These are phyloP conservation scores for Sorghum bicolor DNA, from an alignment of 176 grass and related monocot species.

Conservation along the genomic window DNA sequence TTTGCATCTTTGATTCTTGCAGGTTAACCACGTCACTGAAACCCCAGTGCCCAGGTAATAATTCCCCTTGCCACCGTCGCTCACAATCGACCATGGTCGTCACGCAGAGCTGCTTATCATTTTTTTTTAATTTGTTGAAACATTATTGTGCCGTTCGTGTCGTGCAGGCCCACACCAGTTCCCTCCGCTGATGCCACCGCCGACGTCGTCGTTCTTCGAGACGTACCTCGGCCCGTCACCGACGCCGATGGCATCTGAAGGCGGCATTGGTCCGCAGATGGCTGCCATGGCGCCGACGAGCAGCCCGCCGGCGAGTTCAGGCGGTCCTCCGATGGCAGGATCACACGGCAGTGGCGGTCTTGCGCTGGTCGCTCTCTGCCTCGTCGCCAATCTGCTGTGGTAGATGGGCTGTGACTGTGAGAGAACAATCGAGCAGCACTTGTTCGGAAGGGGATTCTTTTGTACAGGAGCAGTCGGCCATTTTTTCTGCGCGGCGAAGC, in stretches of 20 bases:
- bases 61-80: not conserved
- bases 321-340: not conserved
- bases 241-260: slow-evolving; percentile 38
- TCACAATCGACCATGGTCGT: not conserved
- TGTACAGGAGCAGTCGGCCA: slow-evolving; percentile 14
- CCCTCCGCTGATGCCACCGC: slow-evolving; percentile 57
- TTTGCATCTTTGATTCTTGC: slow-evolving; percentile 7
- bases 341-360: not conserved
- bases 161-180: slow-evolving; percentile 51
- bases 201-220: slow-evolving; percentile 58
- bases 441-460: not conserved
- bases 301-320: slow-evolving; percentile 13
- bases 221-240: slow-evolving; percentile 60
- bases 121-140: no score
- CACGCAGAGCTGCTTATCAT: no score
- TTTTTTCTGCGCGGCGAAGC: not conserved
- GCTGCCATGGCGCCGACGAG: slow-evolving; percentile 15
- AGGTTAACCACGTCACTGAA: slow-evolving; percentile 64
- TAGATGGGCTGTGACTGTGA: not conserved
- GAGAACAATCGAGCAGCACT: not conserved
- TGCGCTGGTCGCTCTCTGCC: not conserved
- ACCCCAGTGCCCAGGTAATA: slow-evolving; percentile 71
- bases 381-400: not conserved
- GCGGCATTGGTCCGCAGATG: slow-evolving; percentile 21
- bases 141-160: not conserved